A percentile compares a stretch with the other conserved stretches of the same genome.
These are phyloP conservation scores for Sugiyamaella lignohabitans DNA, from an alignment of 805 yeast genomes.

Conservation along the genomic window DNA sequence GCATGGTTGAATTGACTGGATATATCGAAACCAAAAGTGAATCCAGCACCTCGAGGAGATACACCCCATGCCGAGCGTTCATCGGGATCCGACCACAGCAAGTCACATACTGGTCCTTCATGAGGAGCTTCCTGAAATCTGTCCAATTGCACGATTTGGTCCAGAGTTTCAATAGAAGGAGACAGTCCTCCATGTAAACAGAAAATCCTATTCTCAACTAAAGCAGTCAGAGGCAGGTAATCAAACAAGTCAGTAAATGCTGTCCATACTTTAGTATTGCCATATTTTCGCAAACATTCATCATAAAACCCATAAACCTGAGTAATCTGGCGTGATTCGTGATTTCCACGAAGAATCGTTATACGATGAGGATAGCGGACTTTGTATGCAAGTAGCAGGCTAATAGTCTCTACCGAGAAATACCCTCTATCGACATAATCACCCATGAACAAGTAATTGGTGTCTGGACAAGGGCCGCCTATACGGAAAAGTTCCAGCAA, in stretches of 20 bases:
- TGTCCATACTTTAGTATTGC: conserved; percentile 90
- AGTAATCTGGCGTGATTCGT: conserved; percentile 91
- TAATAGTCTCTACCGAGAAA: conserved; percentile 86
- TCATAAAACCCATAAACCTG: conserved; percentile 96
- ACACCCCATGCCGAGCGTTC: conserved; percentile 97
- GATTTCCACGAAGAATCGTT: conserved; percentile 90
- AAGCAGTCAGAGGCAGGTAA: conserved; percentile 87
- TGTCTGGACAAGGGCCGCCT: conserved; percentile 90
- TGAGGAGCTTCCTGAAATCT: conserved; percentile 95
- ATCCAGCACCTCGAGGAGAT: conserved; percentile 97
- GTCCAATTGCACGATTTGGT: conserved; percentile 84
- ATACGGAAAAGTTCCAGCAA: conserved; percentile 86
- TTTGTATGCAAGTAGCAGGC: conserved; percentile 83
- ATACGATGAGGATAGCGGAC: conserved; percentile 87
- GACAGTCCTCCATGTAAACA: conserved; percentile 94
- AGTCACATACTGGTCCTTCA: conserved; percentile 96
- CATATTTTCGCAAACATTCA: conserved; percentile 89
- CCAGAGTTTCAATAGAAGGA: conserved; percentile 89
- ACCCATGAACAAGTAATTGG: conserved; percentile 83
- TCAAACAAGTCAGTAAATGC: conserved; percentile 86
- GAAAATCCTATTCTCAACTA: conserved; percentile 83
- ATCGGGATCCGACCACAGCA: conserved; percentile 95
- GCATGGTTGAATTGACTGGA: conserved; percentile 90
- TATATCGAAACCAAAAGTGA: conserved; percentile 94
- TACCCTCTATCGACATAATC: conserved; percentile 89